phyloP scores from a whole-genome alignment of 495 filamentous ascomycete genomes.

The Penicillium macrosclerotiorum region DNA sequence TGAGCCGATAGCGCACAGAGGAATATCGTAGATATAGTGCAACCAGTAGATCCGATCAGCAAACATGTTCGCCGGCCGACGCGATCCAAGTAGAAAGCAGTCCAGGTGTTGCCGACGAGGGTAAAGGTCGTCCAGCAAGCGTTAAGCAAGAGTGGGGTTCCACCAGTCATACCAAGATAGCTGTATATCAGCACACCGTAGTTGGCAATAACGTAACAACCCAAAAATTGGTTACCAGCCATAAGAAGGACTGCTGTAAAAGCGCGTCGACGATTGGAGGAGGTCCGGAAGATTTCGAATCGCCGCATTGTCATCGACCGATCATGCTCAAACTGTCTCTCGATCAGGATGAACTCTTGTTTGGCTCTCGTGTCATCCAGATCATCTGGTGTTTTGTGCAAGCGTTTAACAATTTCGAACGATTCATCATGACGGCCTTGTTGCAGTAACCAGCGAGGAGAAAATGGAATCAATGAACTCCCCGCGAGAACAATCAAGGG shows the following conservation, averaged over 20 bases:
- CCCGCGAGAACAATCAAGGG: constrained; percentile 29
- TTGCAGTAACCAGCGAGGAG: constrained; percentile 36
- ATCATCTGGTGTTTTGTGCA: constrained; percentile 20
- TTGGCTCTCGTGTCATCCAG: constrained; percentile 14
- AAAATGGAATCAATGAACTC: constrained; percentile 24
- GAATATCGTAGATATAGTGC: constrained; percentile 22
- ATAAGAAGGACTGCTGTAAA: constrained; percentile 32
- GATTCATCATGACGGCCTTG: constrained; percentile 27
- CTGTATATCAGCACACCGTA: constrained; percentile 41
- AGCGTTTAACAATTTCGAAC: constrained; percentile 19
- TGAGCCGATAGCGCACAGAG: constrained; percentile 28
- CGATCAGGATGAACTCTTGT: constrained; percentile 26
- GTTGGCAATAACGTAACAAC: constrained; percentile 34
- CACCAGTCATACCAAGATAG: constrained; percentile 29
- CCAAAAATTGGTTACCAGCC: constrained; percentile 28
- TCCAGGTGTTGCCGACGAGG: constrained; percentile 37
- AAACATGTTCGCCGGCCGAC: constrained; percentile 34
- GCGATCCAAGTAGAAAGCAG: constrained; percentile 35
- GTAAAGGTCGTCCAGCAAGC: constrained; percentile 37
- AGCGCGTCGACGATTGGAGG: constrained; percentile 32
- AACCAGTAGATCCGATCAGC: constrained; percentile 31
- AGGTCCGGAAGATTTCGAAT: constrained; percentile 32
- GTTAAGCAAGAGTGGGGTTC: constrained; percentile 32
- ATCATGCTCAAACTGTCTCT: constrained; percentile 27
- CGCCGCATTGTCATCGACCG: constrained; percentile 7